Evolutionary conservation across 805 yeast genomes (phyloP).

Genomic region (Yarrowia divulgata): DNA sequence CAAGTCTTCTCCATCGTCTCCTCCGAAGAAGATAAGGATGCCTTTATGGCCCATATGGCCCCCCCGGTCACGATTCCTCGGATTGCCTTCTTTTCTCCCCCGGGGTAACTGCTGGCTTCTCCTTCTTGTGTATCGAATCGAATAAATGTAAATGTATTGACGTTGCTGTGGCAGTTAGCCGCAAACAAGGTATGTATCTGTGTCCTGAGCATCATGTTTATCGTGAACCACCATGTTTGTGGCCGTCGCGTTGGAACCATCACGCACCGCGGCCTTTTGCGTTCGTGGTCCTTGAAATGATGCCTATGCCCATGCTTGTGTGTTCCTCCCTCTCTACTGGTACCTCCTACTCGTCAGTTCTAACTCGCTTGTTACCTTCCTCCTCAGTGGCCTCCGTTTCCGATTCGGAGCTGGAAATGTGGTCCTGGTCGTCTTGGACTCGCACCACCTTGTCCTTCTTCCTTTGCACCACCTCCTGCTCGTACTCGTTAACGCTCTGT

Average conservation of each 20-base stretch:
- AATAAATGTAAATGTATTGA: not conserved
- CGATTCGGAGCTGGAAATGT: conserved; percentile 27
- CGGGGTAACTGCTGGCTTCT: no score
- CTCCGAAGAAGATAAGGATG: not conserved
- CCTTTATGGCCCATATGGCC: not conserved
- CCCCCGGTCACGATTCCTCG: not conserved
- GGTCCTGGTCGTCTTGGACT: conserved; percentile 17
- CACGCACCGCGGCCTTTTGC: no score
- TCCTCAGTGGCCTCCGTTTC: conserved; percentile 17
- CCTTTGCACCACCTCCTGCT: conserved; percentile 13
- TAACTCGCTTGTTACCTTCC: not conserved
- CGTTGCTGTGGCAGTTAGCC: no score
- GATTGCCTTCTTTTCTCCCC: not conserved
- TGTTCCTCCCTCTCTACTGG: not conserved
- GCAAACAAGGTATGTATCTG: no score
- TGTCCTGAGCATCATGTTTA: no score
- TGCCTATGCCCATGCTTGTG: no score
- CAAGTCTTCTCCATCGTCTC: not conserved
- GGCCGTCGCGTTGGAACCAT: no score
- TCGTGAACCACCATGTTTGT: no score
- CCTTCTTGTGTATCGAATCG: not conserved
- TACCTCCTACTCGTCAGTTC: conserved; percentile 13
- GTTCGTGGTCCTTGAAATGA: no score
- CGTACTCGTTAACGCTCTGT: conserved; percentile 30
- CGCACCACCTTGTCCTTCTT: conserved; percentile 25